phyloP scores from a whole-genome alignment of 140 eudicot genomes.

The Senecio squalidus region DNA sequence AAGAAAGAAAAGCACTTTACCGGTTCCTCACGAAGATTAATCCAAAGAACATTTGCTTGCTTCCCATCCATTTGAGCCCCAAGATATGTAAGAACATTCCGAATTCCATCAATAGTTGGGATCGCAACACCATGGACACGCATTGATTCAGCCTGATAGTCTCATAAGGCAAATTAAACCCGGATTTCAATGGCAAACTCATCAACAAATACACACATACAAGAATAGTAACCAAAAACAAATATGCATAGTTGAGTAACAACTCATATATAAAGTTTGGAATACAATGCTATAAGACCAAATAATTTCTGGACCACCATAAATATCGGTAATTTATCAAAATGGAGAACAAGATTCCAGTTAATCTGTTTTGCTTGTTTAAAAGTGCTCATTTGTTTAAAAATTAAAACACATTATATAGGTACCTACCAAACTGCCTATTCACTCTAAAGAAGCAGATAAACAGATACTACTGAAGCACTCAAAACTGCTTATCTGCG shows the following conservation, averaged over 20 bases:
- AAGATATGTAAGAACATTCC: conserved; percentile 77
- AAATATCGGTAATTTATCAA: not conserved
- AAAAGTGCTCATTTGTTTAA: too few relatives aligned
- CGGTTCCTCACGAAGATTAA: conserved; percentile 96
- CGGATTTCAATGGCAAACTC: not conserved
- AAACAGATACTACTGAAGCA: too few relatives aligned
- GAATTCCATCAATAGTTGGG: conserved; percentile 87
- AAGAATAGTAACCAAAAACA: too few relatives aligned
- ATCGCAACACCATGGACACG: conserved; percentile 96
- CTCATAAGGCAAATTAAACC: conserved; percentile 3
- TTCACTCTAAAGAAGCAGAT: too few relatives aligned
- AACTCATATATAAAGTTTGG: not conserved
- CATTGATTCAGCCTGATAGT: conserved; percentile 62
- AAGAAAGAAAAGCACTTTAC: conserved; percentile 35
- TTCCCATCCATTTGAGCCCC: conserved; percentile 67
- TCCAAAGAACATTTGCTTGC: conserved; percentile 77
- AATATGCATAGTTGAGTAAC: too few relatives aligned
- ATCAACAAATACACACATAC: not conserved
- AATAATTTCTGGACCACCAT: conserved; percentile 1
- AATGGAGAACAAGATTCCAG: not conserved
- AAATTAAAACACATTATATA: too few relatives aligned
- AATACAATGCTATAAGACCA: not conserved
- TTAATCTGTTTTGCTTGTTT: too few relatives aligned
- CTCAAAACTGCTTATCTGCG: too few relatives aligned
- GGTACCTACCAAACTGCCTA: too few relatives aligned